Evolutionary conservation across 257 asterid genomes (phyloP).

Genomic region (Penstemon eatonii): DNA sequence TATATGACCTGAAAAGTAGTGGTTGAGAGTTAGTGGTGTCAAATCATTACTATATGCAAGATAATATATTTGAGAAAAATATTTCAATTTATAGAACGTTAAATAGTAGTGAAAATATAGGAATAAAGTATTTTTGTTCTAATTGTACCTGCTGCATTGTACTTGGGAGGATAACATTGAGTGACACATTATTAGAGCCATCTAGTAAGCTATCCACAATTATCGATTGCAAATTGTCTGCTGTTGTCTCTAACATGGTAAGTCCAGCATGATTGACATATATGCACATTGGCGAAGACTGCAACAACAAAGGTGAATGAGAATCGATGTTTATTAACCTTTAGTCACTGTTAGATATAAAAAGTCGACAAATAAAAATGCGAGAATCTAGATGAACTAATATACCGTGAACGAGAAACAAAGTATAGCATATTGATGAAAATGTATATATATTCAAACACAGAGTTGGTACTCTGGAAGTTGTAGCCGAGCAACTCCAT

Average conservation of each 20-base stretch:
- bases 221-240: not conserved
- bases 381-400: not conserved
- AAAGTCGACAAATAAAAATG: too few relatives aligned
- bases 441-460: conserved; percentile 14
- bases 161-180: conserved; percentile 1
- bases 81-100: too few relatives aligned
- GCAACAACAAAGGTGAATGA: not conserved
- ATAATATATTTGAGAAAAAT: too few relatives aligned
- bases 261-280: conserved; percentile 26
- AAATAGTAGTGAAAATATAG: too few relatives aligned
- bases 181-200: not conserved
- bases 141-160: conserved; percentile 20
- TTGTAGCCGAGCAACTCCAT: conserved; percentile 12
- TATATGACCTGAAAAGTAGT: too few relatives aligned
- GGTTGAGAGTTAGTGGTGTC: too few relatives aligned
- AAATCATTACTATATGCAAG: too few relatives aligned
- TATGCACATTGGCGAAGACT: conserved; percentile 15
- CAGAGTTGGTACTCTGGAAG: conserved; percentile 9
- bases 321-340: not conserved
- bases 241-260: conserved; percentile 18
- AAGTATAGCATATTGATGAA: conserved; percentile 27
- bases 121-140: too few relatives aligned
- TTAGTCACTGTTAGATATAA: too few relatives aligned
- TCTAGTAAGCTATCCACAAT: conserved; percentile 4
- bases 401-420: conserved; percentile 30